These are phyloP conservation scores for Metahyphopichia silvanorum DNA, from an alignment of 805 yeast species.

Conservation along the genomic window DNA sequence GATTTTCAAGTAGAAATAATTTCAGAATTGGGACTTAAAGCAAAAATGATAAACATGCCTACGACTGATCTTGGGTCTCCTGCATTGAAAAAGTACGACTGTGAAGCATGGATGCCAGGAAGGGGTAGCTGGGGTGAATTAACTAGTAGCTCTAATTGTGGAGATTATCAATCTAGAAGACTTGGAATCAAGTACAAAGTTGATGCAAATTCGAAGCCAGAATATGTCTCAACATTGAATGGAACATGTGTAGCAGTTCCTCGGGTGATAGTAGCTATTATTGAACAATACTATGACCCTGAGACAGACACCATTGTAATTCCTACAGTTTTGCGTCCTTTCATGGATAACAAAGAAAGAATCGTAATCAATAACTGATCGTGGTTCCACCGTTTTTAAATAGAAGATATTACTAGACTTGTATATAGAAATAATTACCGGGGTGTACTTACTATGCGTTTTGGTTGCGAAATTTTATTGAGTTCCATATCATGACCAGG, in stretches of 20 bases:
- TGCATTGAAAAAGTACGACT: slow-evolving; percentile 86
- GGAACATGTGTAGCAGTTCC: slow-evolving; percentile 98
- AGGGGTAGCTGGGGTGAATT: slow-evolving; percentile 91
- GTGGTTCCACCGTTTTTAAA: too few species aligned
- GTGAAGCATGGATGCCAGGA: slow-evolving; percentile 99
- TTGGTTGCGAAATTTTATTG: too few species aligned
- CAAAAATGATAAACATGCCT: slow-evolving; percentile 86
- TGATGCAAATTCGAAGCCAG: slow-evolving; percentile 24
- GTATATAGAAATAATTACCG: too few species aligned
- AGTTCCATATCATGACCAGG: too few species aligned
- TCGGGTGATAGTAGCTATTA: slow-evolving; percentile 80
- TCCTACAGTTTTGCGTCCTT: slow-evolving; percentile 67
- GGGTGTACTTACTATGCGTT: too few species aligned
- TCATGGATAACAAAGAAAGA: slow-evolving; percentile 61
- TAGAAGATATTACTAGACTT: too few species aligned
- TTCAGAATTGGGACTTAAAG: slow-evolving; percentile 65
- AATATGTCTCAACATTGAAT: slow-evolving; percentile 77
- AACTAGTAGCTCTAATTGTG: slow-evolving; percentile 87
- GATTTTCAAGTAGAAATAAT: slow-evolving; percentile 65
- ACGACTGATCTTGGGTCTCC: slow-evolving; percentile 90
- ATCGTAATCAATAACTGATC: slow-evolving; percentile 13
- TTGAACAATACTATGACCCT: slow-evolving; percentile 79
- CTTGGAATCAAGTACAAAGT: slow-evolving; percentile 60
- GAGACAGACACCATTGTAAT: slow-evolving; percentile 49
- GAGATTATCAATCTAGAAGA: slow-evolving; percentile 86